Conservation (phyloP, 495 filamentous ascomycete genomes). For the Podospora australis region DNA sequence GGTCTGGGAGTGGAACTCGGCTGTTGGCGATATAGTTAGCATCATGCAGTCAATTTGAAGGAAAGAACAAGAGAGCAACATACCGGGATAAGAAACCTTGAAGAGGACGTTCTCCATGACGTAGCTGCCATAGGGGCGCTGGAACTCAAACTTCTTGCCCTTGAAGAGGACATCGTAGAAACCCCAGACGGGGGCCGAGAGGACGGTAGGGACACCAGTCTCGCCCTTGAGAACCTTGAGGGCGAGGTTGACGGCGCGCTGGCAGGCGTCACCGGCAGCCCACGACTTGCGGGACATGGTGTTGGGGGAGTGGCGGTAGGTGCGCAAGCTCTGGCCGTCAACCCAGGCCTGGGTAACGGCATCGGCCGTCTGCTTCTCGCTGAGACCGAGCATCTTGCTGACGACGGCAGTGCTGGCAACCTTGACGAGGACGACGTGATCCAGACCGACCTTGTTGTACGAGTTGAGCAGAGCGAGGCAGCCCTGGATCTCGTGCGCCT, state of each 20-base stretch:
- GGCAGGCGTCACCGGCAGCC: slow-evolving; percentile 96
- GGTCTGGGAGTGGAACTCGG: slow-evolving; percentile 98
- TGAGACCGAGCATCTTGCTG: slow-evolving; percentile 85
- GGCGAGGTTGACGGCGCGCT: slow-evolving; percentile 89
- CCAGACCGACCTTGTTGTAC: slow-evolving; percentile 95
- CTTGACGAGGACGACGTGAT: slow-evolving; percentile 97
- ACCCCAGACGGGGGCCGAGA: slow-evolving; percentile 91
- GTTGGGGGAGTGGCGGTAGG: slow-evolving; percentile 94
- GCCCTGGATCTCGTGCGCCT: slow-evolving; percentile 98
- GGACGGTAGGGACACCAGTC: slow-evolving; percentile 81
- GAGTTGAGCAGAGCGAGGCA: slow-evolving; percentile 95
- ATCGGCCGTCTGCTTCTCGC: slow-evolving; percentile 84
- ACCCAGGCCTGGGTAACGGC: slow-evolving; percentile 96
- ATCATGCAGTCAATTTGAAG: neutral
- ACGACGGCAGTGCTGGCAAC: slow-evolving; percentile 93
- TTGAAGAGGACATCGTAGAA: slow-evolving; percentile 98
- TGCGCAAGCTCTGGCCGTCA: slow-evolving; percentile 91
- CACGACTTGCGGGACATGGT: slow-evolving; percentile 99
- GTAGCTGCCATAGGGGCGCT: slow-evolving; percentile 92
- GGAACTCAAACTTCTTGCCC: slow-evolving; percentile 91
- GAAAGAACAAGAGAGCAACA: slow-evolving; percentile 60
- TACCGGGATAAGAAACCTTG: slow-evolving; percentile 97
- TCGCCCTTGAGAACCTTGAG: slow-evolving; percentile 92
- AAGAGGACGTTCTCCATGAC: slow-evolving; percentile 99
- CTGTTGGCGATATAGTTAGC: slow-evolving; percentile 33